phyloP scores from a whole-genome alignment of 2,329 filamentous ascomycete genomes.

The Hyphodiscus sp. region DNA sequence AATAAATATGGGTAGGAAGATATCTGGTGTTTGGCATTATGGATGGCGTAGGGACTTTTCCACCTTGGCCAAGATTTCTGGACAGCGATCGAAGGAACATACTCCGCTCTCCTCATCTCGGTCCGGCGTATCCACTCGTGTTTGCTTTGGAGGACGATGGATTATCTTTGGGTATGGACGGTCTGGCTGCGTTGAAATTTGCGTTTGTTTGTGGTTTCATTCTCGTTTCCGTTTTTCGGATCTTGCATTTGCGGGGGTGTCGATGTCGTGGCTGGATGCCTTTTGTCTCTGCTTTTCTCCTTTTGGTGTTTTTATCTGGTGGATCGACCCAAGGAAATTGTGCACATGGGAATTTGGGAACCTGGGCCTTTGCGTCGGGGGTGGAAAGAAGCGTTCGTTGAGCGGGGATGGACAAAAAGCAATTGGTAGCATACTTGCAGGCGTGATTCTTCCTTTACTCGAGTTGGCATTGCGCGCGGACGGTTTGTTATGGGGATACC shows the following conservation, averaged over 20 bases:
- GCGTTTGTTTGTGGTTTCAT: not conserved
- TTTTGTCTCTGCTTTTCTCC: not conserved
- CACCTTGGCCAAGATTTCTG: not conserved
- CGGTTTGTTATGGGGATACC: not conserved
- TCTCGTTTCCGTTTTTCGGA: not conserved
- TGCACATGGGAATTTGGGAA: not conserved
- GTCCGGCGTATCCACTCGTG: not conserved
- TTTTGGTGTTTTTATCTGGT: not conserved
- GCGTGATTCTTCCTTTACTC: constrained; percentile 7
- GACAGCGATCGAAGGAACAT: not conserved
- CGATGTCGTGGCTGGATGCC: not conserved
- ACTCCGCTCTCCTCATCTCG: not conserved
- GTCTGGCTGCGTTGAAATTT: not conserved
- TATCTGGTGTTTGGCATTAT: constrained; percentile 18
- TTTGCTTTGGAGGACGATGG: not conserved
- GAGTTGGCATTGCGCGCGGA: constrained; percentile 5
- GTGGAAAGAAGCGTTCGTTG: not conserved
- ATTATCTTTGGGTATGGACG: not conserved
- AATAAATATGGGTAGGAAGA: constrained; percentile 11
- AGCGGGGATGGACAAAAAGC: not conserved
- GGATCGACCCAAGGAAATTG: not conserved
- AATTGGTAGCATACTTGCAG: constrained; percentile 8
- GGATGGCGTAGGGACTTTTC: constrained; percentile 11
- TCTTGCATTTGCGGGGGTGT: constrained; percentile 1
- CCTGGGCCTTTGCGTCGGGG: not conserved